These are phyloP conservation scores for Suillus sp. DNA, from an alignment of 768 basidiomycete species.

Conservation along the genomic window DNA sequence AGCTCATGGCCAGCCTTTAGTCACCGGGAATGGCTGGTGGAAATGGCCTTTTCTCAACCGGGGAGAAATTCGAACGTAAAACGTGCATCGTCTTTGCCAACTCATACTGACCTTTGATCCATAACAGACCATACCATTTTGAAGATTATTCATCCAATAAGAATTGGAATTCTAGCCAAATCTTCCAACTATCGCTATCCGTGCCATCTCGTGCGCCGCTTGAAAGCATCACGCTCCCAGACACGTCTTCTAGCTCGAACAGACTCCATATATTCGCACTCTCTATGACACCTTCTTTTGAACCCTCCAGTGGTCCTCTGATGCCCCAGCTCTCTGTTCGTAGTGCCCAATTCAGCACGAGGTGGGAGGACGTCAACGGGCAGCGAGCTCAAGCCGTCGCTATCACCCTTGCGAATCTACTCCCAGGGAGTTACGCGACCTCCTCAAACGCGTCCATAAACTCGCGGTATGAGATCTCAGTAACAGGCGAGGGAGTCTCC, in stretches of 20 bases:
- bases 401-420: slow-evolving; percentile 53
- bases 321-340: slow-evolving; percentile 42
- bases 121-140: slow-evolving; percentile 48
- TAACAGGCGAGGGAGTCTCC: slow-evolving; percentile 40
- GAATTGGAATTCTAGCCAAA: slow-evolving; percentile 45
- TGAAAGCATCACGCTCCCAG: slow-evolving; percentile 47
- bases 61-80: slow-evolving; percentile 47
- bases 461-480: slow-evolving; percentile 37
- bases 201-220: slow-evolving; percentile 43
- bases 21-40: slow-evolving; percentile 50
- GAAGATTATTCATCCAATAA: slow-evolving; percentile 34
- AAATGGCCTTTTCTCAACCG: slow-evolving; percentile 42
- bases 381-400: slow-evolving; percentile 49
- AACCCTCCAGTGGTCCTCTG: slow-evolving; percentile 26
- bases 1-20: slow-evolving; percentile 26
- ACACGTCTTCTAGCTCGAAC: slow-evolving; percentile 23
- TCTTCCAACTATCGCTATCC: slow-evolving; percentile 48
- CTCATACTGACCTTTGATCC: slow-evolving; percentile 4
- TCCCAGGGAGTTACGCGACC: slow-evolving; percentile 35
- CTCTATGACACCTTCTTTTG: slow-evolving; percentile 39
- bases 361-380: slow-evolving; percentile 44
- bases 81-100: neutral
- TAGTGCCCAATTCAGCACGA: slow-evolving; percentile 44
- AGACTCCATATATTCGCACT: slow-evolving; percentile 51
- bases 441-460: slow-evolving; percentile 35